Base-by-base conservation (phyloP, 495 filamentous ascomycete species). In the Tuber melanosporum region DNA sequence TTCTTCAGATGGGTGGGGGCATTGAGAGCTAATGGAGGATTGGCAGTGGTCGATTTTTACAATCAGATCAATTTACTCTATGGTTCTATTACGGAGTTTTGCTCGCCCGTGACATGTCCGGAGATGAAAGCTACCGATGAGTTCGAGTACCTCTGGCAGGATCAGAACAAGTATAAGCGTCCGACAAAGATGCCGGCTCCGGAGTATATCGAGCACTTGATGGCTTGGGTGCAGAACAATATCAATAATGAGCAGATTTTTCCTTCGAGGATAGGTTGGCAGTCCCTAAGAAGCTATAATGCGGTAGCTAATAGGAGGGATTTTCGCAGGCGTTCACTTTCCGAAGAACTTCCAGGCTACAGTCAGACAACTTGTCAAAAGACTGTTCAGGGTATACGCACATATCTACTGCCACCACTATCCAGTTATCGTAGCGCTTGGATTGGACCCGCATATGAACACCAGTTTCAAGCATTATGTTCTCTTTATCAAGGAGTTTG, bases 401-500 rank as follows among this genome's bases (percentile, higher is more conserved):
- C 95, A 99, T 85, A 97, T 99, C 81, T 99, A 99, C 88, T 99
- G 95, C 88, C 95, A 99, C 85, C 95, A 99, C 86, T 99, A 99
- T 85, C 94, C 94, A 22, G 95, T 99, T 70, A 91, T 99, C 73
- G 91, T 97, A 45, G 94, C 97, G 79, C 90, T 99, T 43, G 95
- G 95, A 44, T 88, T 99, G 75, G 95, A 99, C 86, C 94, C 95
- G 47, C 95, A 99, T 85, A 90, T 99, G 81, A 99, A 99, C 86
- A 99, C 95, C 71, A 95, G 92, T 86, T 99, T 99, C 89, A 99
- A 99, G 88, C 95, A 99, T 84, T 99, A 98, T 83, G 95, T 94
- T 87, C 75, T 91, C 76, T 89, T 90, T 72, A 91, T 84, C 79
- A 94, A 95, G 0, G 94, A 94, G 79, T 90, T 93, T 46, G 90